Evolutionary conservation across 306 rosid species (phyloP).

Genomic region (Chamaecrista fasciculata): DNA sequence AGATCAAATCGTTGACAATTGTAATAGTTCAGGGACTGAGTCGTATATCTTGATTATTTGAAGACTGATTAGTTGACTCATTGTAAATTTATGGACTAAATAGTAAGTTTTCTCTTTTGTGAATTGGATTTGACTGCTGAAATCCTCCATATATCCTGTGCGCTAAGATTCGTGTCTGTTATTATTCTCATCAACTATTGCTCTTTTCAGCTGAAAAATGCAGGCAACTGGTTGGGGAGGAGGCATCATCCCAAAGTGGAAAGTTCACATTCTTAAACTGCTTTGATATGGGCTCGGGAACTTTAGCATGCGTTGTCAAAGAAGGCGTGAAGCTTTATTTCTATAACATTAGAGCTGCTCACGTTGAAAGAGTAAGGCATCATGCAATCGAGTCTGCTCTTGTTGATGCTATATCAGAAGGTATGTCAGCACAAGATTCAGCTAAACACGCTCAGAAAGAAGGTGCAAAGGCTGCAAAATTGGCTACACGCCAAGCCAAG

Average conservation of each 20-base stretch:
- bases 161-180: neutral
- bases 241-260: constrained; percentile 71
- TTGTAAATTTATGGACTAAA: too few relatives aligned
- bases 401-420: constrained; percentile 53
- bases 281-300: constrained; percentile 72
- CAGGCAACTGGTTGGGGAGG: constrained; percentile 80
- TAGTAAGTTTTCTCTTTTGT: neutral
- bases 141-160: neutral
- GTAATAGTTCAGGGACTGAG: too few relatives aligned
- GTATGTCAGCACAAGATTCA: constrained; percentile 47
- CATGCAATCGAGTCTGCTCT: constrained; percentile 52
- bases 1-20: too few relatives aligned
- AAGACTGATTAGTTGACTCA: too few relatives aligned
- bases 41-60: too few relatives aligned
- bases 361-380: constrained; percentile 59
- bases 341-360: constrained; percentile 66
- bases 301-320: constrained; percentile 68
- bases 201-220: constrained; percentile 74
- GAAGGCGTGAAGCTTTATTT: constrained; percentile 76
- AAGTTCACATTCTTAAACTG: constrained; percentile 68
- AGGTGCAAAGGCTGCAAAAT: constrained; percentile 78
- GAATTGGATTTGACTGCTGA: constrained; percentile 15
- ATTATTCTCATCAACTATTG: constrained; percentile 19
- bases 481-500: constrained; percentile 57
- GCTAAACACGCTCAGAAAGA: constrained; percentile 58